These are phyloP conservation scores for Chionographis japonica DNA, from an alignment of 106 monocot species.

Conservation along the genomic window DNA sequence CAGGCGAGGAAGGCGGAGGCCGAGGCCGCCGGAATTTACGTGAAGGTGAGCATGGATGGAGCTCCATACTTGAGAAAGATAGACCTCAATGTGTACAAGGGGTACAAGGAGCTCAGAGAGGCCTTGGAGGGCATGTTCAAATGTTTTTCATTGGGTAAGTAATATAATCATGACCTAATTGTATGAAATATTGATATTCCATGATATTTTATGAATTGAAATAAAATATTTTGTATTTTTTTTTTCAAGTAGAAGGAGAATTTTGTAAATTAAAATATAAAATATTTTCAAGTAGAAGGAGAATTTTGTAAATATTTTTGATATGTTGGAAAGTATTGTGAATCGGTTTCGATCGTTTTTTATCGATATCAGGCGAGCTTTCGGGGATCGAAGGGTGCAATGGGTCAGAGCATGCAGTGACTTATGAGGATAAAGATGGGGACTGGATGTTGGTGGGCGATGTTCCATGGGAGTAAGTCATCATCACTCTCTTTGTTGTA, in stretches of 20 bases:
- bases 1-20: conserved; percentile 12
- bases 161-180: neutral
- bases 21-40: neutral
- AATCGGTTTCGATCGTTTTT: neutral
- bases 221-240: too few relatives aligned
- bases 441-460: conserved; percentile 49
- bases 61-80: conserved; percentile 17
- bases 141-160: conserved; percentile 9
- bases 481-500: neutral
- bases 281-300: too few relatives aligned
- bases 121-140: conserved; percentile 16
- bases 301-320: too few relatives aligned
- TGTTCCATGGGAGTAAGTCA: conserved; percentile 33
- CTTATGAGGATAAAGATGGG: conserved; percentile 41
- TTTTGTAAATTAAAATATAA: too few relatives aligned
- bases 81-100: conserved; percentile 11
- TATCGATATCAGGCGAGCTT: conserved; percentile 1
- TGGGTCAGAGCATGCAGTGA: conserved; percentile 25
- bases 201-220: neutral
- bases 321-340: too few relatives aligned
- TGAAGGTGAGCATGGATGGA: conserved; percentile 19
- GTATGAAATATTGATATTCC: neutral
- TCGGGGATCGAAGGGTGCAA: conserved; percentile 5
- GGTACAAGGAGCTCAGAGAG: conserved; percentile 8
- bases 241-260: too few relatives aligned